These are phyloP conservation scores for Cryptococcus sp. DNA, from an alignment of 1,284 basidiomycete genomes.

Conservation along the genomic window DNA sequence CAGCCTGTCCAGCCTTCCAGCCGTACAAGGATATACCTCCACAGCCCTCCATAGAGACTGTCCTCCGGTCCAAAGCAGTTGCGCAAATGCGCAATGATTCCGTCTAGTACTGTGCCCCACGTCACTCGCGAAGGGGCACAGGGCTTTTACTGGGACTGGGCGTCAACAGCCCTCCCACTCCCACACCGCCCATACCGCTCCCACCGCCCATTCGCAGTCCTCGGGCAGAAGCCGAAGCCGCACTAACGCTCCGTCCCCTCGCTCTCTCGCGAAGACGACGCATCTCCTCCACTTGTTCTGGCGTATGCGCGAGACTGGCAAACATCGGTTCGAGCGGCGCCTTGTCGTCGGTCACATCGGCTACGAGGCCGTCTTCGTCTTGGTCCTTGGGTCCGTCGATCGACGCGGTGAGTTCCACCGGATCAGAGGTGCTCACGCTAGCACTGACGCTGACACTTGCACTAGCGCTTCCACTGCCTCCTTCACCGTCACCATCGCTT, in stretches of 20 bases:
- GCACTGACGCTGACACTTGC: not conserved
- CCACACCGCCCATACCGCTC: not conserved
- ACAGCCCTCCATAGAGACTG: too few relatives aligned
- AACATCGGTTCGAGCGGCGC: conserved; percentile 36
- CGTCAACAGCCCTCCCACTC: conserved; percentile 6
- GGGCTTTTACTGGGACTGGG: conserved; percentile 15
- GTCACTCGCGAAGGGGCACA: conserved; percentile 3
- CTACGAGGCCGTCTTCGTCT: too few relatives aligned
- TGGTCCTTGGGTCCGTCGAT: not conserved
- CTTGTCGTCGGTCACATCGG: not conserved
- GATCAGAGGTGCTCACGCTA: not conserved
- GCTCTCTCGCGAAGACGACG: conserved; percentile 29
- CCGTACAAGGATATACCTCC: too few relatives aligned
- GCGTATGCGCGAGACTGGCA: conserved; percentile 46
- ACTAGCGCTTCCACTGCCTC: not conserved
- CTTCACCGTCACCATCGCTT: not conserved
- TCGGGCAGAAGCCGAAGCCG: not conserved
- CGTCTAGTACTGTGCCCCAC: not conserved
- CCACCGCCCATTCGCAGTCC: not conserved
- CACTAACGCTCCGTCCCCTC: conserved; percentile 11
- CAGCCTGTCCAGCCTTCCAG: too few relatives aligned
- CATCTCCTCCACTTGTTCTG: conserved; percentile 46
- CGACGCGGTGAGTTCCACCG: not conserved
- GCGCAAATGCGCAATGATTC: not conserved
- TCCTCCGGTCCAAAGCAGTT: too few relatives aligned